Percentiles rank a stretch among this genome's conserved stretches.
phyloP scores from a whole-genome alignment of 2,329 filamentous ascomycete species.

The Paraphoma sp. region DNA sequence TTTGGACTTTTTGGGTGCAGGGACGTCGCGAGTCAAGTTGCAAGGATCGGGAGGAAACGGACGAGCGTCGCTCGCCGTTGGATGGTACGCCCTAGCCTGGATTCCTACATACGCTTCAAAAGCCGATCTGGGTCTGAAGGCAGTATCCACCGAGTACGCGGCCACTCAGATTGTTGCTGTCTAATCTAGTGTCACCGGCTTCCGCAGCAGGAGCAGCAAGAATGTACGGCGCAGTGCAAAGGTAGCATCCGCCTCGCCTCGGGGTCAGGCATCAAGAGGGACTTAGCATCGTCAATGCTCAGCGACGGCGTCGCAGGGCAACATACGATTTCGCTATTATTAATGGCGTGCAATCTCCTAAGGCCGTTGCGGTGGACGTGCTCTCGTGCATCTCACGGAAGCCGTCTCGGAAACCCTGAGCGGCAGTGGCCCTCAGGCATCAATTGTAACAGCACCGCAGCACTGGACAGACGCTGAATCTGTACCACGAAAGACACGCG shows the following conservation, averaged over 20 bases:
- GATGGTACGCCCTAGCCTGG: not conserved
- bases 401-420: constrained; percentile 17
- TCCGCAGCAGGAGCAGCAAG: not conserved
- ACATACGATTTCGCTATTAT: constrained; percentile 20
- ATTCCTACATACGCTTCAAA: not conserved
- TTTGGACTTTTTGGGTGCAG: not conserved
- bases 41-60: constrained; percentile 3
- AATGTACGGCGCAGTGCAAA: not conserved
- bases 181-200: not conserved
- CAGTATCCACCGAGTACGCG: not conserved
- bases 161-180: not conserved
- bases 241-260: constrained; percentile 3
- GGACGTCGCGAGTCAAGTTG: not conserved
- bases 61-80: not conserved
- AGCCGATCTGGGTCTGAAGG: not conserved
- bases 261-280: constrained; percentile 23
- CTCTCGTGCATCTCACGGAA: constrained; percentile 17
- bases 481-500: not conserved
- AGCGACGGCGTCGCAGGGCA: constrained; percentile 6
- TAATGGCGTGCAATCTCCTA: constrained; percentile 22
- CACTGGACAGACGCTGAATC: not conserved
- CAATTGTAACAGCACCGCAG: not conserved
- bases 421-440: not conserved
- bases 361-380: constrained; percentile 18
- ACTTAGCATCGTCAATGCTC: constrained; percentile 24